Base-by-base conservation (phyloP, 139 green algal genomes). In the Astrephomene gubernaculifera region DNA sequence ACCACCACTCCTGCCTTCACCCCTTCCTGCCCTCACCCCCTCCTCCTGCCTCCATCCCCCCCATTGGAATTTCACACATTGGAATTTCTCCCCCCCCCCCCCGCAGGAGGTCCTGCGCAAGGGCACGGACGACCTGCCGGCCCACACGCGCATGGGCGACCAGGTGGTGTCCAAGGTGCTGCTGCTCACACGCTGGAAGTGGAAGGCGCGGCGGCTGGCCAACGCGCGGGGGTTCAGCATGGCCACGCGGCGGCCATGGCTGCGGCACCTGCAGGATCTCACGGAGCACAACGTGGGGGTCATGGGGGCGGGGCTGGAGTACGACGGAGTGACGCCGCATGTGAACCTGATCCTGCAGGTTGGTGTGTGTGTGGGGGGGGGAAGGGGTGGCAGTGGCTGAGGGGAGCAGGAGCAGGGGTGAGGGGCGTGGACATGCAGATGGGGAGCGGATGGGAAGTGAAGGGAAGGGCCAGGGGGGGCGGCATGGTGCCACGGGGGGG, bases 271-370 rank as follows among this genome's bases (percentile, higher is more conserved):
- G 10, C 52, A 29, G 22, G 35, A 69, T 35, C 10, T 81, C 29
- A 68, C 73, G 35, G 53, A 43, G 73, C 73, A 53, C 12, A 49
- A 36, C 52, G 25, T 24, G 9, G 61, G 52, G 4, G 73, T 81
- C 10, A 4, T 81, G 7, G 73, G 52, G 24, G 54, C 73, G 52
- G 73, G 14, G 9, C 44, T 81, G 53, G 73, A 81, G 73, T 36
- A 81, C 53, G 53, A 69, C 33, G 73, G 73, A 9, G 54, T 70
- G 0, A 38, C 36, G 0, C 73, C 73, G 6, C 73, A 57, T 8
- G 73, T 81, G 39, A 53, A 69, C 44, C 39, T 81, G 53, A 22
- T 54, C 38, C 53, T 81, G 73, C 49, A 70, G 73, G 73, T 70
- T 53, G 31, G 72, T 31, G 27, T 64, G 12, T 27, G 36, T 7